Evolutionary conservation across 257 asterid species (phyloP).

Genomic region (Nyctanthes arbortristis): DNA sequence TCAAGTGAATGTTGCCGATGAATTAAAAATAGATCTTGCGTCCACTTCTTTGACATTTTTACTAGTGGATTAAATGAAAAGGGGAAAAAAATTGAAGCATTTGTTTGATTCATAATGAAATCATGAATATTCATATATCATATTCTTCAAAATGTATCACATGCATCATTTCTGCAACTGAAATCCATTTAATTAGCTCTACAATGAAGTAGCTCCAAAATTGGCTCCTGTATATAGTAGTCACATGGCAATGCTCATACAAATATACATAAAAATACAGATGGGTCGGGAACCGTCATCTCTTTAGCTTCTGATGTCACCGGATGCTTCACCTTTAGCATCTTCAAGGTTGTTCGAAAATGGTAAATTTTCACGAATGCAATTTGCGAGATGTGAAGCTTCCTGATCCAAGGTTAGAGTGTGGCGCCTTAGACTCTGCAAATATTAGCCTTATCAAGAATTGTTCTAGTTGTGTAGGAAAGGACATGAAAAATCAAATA

Average conservation of each 20-base stretch:
- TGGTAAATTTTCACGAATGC: slow-evolving; percentile 60
- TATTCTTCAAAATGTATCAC: background rate
- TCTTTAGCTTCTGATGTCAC: slow-evolving; percentile 43
- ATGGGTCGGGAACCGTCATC: slow-evolving; percentile 1
- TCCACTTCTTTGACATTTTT: too few species aligned
- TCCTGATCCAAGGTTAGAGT: slow-evolving; percentile 71
- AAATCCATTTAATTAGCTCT: background rate
- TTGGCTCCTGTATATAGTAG: slow-evolving; percentile 1
- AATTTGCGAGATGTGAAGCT: slow-evolving; percentile 54
- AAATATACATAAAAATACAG: slow-evolving; percentile 27
- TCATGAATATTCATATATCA: background rate
- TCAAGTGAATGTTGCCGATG: too few species aligned
- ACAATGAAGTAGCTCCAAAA: slow-evolving; percentile 1
- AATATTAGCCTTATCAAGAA: slow-evolving; percentile 3
- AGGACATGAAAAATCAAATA: background rate
- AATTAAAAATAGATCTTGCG: too few species aligned
- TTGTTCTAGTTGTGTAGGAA: background rate
- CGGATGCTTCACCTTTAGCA: slow-evolving; percentile 54
- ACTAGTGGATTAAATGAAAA: too few species aligned
- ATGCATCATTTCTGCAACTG: background rate
- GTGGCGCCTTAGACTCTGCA: slow-evolving; percentile 59
- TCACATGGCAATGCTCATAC: background rate
- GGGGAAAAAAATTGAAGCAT: too few species aligned
- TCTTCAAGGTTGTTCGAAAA: slow-evolving; percentile 39
- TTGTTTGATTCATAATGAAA: background rate